These are phyloP conservation scores for Paramecium caudatum DNA, from an alignment of 73 alveolate genomes.

Conservation along the genomic window DNA sequence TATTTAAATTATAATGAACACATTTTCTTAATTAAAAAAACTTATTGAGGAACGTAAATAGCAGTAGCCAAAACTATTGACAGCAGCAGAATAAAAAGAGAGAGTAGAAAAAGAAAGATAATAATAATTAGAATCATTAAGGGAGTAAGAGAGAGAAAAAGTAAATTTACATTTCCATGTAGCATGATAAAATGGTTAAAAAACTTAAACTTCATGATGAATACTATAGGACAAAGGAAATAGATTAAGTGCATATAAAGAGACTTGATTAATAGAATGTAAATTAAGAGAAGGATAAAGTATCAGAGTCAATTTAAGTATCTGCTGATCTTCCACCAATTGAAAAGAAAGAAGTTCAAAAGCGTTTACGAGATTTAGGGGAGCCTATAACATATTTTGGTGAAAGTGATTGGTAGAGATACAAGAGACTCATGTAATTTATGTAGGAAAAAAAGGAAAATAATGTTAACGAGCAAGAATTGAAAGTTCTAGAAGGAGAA, in stretches of 20 bases:
- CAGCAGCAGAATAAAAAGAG: background rate
- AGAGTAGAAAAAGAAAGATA: background rate
- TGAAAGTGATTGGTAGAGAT: constrained; percentile 84
- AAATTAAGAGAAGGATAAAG: background rate
- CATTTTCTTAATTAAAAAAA: constrained; percentile 2
- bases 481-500: constrained; percentile 74
- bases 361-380: constrained; percentile 73
- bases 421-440: constrained; percentile 75
- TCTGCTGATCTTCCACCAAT: constrained; percentile 71
- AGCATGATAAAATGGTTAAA: constrained; percentile 53
- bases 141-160: constrained; percentile 25
- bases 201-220: constrained; percentile 26
- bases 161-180: background rate
- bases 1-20: constrained; percentile 15
- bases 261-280: constrained; percentile 10
- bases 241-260: constrained; percentile 43
- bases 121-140: background rate
- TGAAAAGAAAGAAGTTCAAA: constrained; percentile 62
- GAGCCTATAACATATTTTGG: constrained; percentile 85
- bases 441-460: constrained; percentile 42
- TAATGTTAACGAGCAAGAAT: constrained; percentile 40
- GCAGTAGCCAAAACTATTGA: background rate
- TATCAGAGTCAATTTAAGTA: background rate
- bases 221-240: constrained; percentile 12
- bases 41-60: background rate